phyloP scores from a whole-genome alignment of 371 early-diverging fungal species.

The Phascolomyces articulosus region DNA sequence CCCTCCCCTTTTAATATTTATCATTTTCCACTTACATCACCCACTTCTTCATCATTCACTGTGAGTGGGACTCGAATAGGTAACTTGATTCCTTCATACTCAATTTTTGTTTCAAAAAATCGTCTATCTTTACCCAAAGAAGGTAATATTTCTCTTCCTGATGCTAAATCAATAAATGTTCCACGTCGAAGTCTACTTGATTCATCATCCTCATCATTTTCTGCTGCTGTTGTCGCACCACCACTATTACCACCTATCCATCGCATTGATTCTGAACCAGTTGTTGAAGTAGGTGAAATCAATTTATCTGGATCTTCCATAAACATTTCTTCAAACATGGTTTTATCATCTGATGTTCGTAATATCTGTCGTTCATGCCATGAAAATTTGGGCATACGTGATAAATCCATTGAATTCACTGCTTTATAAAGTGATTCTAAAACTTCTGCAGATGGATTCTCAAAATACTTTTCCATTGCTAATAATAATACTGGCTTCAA shows the following conservation, averaged over 20 bases:
- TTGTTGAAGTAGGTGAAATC: slow-evolving; percentile 19
- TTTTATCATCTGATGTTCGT: slow-evolving; percentile 78
- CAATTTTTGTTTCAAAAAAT: slow-evolving; percentile 84
- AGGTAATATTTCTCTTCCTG: slow-evolving; percentile 47
- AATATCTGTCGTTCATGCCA: slow-evolving; percentile 78
- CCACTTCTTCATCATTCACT: slow-evolving; percentile 87
- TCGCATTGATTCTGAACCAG: slow-evolving; percentile 15
- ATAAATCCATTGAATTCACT: slow-evolving; percentile 87
- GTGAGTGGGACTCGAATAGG: slow-evolving; percentile 88
- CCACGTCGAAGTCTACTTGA: slow-evolving; percentile 36
- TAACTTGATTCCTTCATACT: slow-evolving; percentile 79
- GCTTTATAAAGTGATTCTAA: slow-evolving; percentile 80
- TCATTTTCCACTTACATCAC: slow-evolving; percentile 75
- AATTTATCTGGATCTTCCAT: slow-evolving; percentile 21
- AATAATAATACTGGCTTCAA: slow-evolving; percentile 82
- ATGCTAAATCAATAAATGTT: slow-evolving; percentile 59
- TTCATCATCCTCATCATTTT: slow-evolving; percentile 25
- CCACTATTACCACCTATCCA: slow-evolving; percentile 18
- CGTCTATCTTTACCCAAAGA: slow-evolving; percentile 80
- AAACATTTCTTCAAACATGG: slow-evolving; percentile 88
- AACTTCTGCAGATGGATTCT: slow-evolving; percentile 73
- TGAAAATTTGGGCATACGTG: slow-evolving; percentile 78
- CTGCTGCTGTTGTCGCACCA: background rate
- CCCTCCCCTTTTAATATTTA: too few species aligned
- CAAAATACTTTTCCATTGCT: slow-evolving; percentile 92